These are phyloP conservation scores for Acacia pycnantha DNA, from an alignment of 331 rosid genomes.

Conservation along the genomic window DNA sequence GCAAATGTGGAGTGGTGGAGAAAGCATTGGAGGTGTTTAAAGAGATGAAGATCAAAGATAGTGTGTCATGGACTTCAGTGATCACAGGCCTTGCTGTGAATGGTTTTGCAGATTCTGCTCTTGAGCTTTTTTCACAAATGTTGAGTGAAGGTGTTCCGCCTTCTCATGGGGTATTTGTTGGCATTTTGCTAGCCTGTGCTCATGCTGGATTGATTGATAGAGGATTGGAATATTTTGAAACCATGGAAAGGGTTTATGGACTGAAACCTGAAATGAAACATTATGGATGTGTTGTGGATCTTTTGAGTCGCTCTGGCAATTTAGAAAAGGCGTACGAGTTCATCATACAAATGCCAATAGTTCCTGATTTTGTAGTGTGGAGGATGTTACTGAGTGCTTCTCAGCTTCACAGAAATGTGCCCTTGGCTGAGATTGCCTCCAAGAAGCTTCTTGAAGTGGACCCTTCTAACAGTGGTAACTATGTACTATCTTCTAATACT, in stretches of 20 bases:
- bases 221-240: conserved; percentile 45
- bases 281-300: conserved; percentile 72
- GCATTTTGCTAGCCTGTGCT: conserved; percentile 44
- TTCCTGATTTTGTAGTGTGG: conserved; percentile 72
- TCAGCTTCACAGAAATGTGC: conserved; percentile 71
- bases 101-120: conserved; percentile 44
- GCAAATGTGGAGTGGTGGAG: conserved; percentile 51
- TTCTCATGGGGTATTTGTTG: conserved; percentile 43
- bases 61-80: conserved; percentile 42
- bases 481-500: conserved; percentile 66
- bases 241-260: conserved; percentile 46
- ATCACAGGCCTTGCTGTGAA: conserved; percentile 48
- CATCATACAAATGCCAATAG: conserved; percentile 63
- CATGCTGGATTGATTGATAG: conserved; percentile 48
- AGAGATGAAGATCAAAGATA: conserved; percentile 41
- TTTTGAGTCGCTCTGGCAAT: conserved; percentile 78
- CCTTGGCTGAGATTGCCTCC: conserved; percentile 68
- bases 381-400: conserved; percentile 79
- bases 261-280: conserved; percentile 46
- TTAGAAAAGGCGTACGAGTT: conserved; percentile 71
- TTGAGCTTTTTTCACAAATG: conserved; percentile 39
- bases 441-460: conserved; percentile 75
- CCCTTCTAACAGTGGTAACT: conserved; percentile 72
- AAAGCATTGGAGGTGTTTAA: conserved; percentile 46
- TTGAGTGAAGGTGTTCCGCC: conserved; percentile 35